phyloP scores from a whole-genome alignment of 148 eudicot species.

The Rheum nobile region DNA sequence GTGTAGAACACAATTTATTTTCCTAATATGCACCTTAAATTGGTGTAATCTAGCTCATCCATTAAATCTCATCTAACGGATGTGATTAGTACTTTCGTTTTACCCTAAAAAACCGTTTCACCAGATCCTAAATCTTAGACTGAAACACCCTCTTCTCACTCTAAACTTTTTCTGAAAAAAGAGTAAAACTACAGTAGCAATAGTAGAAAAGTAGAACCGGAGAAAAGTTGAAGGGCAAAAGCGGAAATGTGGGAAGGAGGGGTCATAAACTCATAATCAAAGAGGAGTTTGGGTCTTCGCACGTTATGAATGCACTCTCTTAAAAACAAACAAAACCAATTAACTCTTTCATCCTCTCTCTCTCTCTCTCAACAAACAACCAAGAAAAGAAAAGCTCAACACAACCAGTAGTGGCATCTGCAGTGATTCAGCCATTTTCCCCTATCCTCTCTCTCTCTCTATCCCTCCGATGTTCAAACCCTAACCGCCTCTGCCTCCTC shows the following conservation, averaged over 20 bases:
- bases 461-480: not conserved
- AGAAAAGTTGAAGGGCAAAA: slow-evolving; percentile 5
- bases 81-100: no score
- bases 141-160: no score
- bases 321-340: slow-evolving; percentile 6
- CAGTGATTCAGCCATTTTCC: not conserved
- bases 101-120: no score
- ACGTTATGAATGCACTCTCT: slow-evolving; percentile 46
- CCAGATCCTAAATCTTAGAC: no score
- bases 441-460: slow-evolving; percentile 8
- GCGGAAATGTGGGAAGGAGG: not conserved
- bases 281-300: slow-evolving; percentile 48
- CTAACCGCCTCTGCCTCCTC: not conserved
- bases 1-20: no score
- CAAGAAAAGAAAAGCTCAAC: not conserved
- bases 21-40: no score
- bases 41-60: no score
- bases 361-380: not conserved
- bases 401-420: not conserved
- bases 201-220: not conserved
- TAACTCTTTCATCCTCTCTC: not conserved
- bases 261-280: slow-evolving; percentile 14
- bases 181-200: no score
- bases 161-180: no score
- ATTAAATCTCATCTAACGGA: no score